Conservation (phyloP, 257 asterid genomes). For the Prunella vulgaris region DNA sequence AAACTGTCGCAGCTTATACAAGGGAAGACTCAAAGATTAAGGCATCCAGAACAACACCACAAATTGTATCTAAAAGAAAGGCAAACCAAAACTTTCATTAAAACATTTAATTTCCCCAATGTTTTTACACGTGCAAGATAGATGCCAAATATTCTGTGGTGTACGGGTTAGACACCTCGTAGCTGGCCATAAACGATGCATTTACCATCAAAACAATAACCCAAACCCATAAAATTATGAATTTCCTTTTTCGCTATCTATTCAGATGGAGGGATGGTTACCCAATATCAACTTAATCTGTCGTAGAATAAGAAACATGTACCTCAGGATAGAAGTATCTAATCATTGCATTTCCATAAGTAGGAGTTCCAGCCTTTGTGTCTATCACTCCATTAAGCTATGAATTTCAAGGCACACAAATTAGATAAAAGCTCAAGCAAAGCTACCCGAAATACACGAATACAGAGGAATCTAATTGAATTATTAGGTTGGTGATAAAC, state of each 20-base stretch:
- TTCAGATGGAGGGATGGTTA: background rate
- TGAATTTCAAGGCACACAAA: constrained; percentile 16
- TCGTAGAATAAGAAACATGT: background rate
- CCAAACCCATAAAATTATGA: background rate
- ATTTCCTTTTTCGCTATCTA: background rate
- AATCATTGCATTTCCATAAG: constrained; percentile 50
- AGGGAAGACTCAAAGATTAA: background rate
- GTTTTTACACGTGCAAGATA: background rate
- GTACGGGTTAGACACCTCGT: too few species aligned
- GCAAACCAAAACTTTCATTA: background rate
- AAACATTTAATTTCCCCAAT: background rate
- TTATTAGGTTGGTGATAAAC: background rate
- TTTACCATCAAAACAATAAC: background rate
- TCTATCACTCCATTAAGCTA: constrained; percentile 86
- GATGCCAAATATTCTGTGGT: background rate
- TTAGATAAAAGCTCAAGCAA: background rate
- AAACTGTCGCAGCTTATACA: constrained; percentile 5
- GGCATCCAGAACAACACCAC: background rate
- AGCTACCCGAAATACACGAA: too few species aligned
- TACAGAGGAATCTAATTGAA: constrained; percentile 4
- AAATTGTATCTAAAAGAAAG: background rate
- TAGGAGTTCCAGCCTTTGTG: constrained; percentile 72
- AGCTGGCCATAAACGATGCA: background rate
- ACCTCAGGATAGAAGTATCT: constrained; percentile 70
- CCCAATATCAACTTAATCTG: background rate